Conservation (phyloP, 768 basidiomycete genomes). For the Mycena amicta region DNA sequence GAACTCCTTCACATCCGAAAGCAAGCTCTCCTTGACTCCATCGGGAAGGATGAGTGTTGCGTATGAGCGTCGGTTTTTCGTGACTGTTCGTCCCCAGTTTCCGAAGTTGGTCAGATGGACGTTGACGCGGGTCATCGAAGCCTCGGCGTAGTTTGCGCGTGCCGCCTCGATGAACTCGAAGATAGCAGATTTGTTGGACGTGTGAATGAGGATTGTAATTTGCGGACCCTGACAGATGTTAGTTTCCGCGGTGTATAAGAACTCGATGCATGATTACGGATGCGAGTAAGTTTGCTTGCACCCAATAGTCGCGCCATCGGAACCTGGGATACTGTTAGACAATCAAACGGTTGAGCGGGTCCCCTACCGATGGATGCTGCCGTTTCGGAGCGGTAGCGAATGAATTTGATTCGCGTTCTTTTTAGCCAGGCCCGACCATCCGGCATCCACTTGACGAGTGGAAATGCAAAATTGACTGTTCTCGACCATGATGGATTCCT, state of each 20-base stretch:
- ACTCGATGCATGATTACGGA: not conserved
- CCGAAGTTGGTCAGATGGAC: conserved; percentile 4
- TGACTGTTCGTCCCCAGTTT: conserved; percentile 4
- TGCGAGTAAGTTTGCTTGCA: conserved; percentile 1
- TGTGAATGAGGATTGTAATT: conserved; percentile 5
- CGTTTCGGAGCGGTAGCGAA: not conserved
- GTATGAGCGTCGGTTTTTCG: conserved; percentile 4
- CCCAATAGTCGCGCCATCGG: conserved; percentile 10
- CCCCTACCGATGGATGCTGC: not conserved
- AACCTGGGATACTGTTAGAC: not conserved
- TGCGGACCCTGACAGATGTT: not conserved
- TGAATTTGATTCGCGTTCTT: conserved; percentile 1
- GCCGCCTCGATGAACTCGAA: conserved; percentile 9
- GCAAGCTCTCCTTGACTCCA: conserved; percentile 8
- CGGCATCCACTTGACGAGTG: conserved; percentile 4
- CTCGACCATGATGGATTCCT: not conserved
- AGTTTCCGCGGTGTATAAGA: not conserved
- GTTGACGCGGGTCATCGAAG: conserved; percentile 5
- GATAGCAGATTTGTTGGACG: conserved; percentile 5
- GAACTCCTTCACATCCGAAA: conserved; percentile 7
- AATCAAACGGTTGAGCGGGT: not conserved
- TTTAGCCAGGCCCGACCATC: not conserved
- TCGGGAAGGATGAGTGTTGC: conserved; percentile 7
- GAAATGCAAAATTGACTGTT: not conserved
- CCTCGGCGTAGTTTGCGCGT: not conserved